Evolutionary conservation across 768 basidiomycete genomes (phyloP).

Genomic region (Naganishia randhawae): DNA sequence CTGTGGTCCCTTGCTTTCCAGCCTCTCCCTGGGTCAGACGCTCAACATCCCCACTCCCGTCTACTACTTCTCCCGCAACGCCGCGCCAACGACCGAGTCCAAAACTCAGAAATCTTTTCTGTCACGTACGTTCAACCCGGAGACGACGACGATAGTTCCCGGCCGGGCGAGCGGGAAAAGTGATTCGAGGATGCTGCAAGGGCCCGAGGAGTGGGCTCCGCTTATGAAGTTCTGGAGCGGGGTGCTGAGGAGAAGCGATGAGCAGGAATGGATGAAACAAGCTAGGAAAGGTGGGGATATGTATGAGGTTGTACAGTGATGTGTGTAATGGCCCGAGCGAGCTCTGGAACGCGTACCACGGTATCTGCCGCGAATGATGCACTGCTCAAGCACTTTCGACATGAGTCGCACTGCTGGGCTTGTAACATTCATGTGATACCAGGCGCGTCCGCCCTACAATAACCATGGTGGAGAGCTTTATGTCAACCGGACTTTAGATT

Average conservation of each 20-base stretch:
- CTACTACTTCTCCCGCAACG: not conserved
- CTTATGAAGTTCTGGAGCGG: conserved; percentile 49
- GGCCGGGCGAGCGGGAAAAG: conserved; percentile 27
- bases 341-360: too few relatives aligned
- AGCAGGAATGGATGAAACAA: conserved; percentile 34
- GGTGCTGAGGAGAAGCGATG: conserved; percentile 38
- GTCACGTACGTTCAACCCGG: not conserved
- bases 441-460: too few relatives aligned
- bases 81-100: not conserved
- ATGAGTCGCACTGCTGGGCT: too few relatives aligned
- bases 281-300: conserved; percentile 41
- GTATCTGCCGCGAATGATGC: too few relatives aligned
- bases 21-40: conserved; percentile 28
- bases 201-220: conserved; percentile 41
- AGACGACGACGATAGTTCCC: conserved; percentile 23
- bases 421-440: too few relatives aligned
- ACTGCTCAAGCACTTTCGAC: too few relatives aligned
- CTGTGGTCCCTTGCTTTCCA: conserved; percentile 38
- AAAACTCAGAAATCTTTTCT: not conserved
- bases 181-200: conserved; percentile 42
- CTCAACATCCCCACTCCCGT: conserved; percentile 32
- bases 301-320: conserved; percentile 44
- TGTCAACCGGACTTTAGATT: conserved; percentile 53
- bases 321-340: not conserved
- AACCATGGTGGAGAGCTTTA: too few relatives aligned